These are phyloP conservation scores for Globisporangium acanthophoron DNA, from an alignment of 352 stramenopile genomes.

Conservation along the genomic window DNA sequence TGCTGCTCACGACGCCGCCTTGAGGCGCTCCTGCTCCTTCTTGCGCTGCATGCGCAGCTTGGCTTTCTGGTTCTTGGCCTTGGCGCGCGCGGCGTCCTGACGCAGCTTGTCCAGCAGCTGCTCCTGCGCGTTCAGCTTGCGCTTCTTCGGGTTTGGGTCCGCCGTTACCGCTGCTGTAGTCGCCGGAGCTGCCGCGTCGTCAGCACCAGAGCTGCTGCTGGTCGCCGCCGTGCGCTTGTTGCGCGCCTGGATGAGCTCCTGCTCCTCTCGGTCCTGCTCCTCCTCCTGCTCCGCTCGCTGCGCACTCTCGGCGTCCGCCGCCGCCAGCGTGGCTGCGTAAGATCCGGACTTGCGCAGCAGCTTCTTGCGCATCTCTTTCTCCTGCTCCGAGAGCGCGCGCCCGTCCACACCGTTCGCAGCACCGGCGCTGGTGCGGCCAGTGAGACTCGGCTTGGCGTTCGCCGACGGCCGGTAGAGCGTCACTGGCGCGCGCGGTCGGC, in stretches of 20 bases:
- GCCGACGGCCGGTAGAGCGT: slow-evolving; percentile 50
- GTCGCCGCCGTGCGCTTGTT: slow-evolving; percentile 18
- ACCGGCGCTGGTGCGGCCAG: slow-evolving; percentile 11
- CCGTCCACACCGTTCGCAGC: slow-evolving; percentile 3
- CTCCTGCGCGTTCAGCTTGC: slow-evolving; percentile 62
- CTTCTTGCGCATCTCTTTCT: slow-evolving; percentile 74
- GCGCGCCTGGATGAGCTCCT: slow-evolving; percentile 37
- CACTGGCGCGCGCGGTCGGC: slow-evolving; percentile 21
- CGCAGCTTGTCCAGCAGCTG: slow-evolving; percentile 63
- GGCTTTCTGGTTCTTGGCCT: slow-evolving; percentile 71
- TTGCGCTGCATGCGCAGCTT: slow-evolving; percentile 74
- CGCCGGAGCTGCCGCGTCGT: background rate
- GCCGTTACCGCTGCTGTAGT: background rate
- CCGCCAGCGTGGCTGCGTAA: slow-evolving; percentile 21
- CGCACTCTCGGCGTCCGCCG: slow-evolving; percentile 25
- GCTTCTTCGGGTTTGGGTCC: slow-evolving; percentile 31
- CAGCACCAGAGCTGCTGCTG: background rate
- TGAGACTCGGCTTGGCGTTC: slow-evolving; percentile 24
- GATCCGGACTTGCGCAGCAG: slow-evolving; percentile 45
- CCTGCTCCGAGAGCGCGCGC: slow-evolving; percentile 41
- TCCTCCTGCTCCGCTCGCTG: slow-evolving; percentile 22
- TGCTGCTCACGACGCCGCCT: slow-evolving; percentile 3
- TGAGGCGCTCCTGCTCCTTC: slow-evolving; percentile 48
- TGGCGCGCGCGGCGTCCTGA: slow-evolving; percentile 56
- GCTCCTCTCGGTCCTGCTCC: slow-evolving; percentile 48